A percentile compares a stretch with the other conserved stretches of the same genome.
These are phyloP conservation scores for Tolypocladium tundrense DNA, from an alignment of 2,329 filamentous ascomycete genomes.

Conservation along the genomic window DNA sequence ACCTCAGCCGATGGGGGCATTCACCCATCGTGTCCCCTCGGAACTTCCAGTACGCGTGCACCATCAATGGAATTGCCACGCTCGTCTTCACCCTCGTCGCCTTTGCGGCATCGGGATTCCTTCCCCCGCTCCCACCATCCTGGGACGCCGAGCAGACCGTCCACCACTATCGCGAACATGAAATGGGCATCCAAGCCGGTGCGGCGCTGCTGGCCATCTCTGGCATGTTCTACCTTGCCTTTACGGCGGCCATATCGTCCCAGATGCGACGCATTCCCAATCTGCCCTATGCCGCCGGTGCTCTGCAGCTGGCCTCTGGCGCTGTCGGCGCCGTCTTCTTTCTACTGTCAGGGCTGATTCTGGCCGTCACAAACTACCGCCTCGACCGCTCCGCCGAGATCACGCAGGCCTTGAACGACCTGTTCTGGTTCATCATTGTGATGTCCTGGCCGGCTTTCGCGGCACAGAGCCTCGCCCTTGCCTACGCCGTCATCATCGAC, in stretches of 20 bases:
- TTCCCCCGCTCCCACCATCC: neutral
- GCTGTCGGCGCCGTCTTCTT: neutral
- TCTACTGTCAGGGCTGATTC: slow-evolving; percentile 1
- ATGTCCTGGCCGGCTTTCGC: slow-evolving; percentile 7
- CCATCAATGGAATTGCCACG: neutral
- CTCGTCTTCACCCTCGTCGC: neutral
- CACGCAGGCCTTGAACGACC: slow-evolving; percentile 7
- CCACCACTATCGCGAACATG: slow-evolving; percentile 2
- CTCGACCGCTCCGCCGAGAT: slow-evolving; percentile 7
- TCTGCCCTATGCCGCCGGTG: neutral
- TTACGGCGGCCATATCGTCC: neutral
- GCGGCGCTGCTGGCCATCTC: neutral
- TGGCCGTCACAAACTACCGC: slow-evolving; percentile 6
- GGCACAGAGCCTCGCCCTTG: slow-evolving; percentile 7
- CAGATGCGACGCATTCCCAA: slow-evolving; percentile 5
- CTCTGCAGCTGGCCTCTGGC: slow-evolving; percentile 1
- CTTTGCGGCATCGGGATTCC: neutral
- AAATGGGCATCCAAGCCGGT: slow-evolving; percentile 2
- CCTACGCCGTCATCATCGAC: slow-evolving; percentile 7
- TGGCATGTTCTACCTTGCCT: neutral
- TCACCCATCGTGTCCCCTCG: neutral
- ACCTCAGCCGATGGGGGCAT: too few species aligned
- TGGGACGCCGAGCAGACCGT: slow-evolving; percentile 3
- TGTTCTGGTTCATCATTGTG: slow-evolving; percentile 6
- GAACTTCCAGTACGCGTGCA: neutral